Base-by-base conservation (phyloP, 192 early-diverging fungal genomes). In the Coemansia javaensis region DNA sequence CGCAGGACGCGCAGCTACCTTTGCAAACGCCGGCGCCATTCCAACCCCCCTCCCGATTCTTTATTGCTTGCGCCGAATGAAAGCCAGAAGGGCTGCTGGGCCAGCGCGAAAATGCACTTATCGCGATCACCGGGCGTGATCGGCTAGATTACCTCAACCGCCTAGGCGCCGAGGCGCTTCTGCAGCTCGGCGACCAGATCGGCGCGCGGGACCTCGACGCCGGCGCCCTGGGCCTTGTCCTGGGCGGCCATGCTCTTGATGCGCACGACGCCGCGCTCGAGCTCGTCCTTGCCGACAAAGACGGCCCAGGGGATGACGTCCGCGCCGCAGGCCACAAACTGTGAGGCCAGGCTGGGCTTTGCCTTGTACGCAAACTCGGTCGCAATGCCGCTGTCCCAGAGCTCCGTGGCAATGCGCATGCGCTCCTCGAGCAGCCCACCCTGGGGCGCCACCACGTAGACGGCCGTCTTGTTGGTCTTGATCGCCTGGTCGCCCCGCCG, bases 331-430 rank as follows among this genome's bases (percentile, higher is more conserved):
- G 56, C 71, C 36, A 82, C 79, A 63, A 83, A 91, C 71, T 99
- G 91, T 5, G 58, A 61, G 37, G 87, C 82, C 38, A 88, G 72
- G 50, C 84, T 80, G 10, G 90, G 88, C 63, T 97, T 94, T n/a
- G 69, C 65, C 77, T 99, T 99, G 77, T 88, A 95, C 51, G 85
- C 70, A 69, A 88, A 97, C 63, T 94, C 87, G 23, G 94, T 87
- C 34, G 86, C 85, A 42, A 99, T 82, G 6, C 85, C 90, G 20
- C 78, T 82, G 72, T 97, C 85, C 96, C 96, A 99, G 6, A 99
- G 81, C 64, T 93, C 87, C 8, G 75, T 76, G 36, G 82, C 84
- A 34, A 94, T 81, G 23, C 75, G 64, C 91, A 99, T 93, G 27
- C 94, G 79, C 47, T 93, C 92, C 62, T 85, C 84, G 11, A 99